Evolutionary conservation across 2,329 filamentous ascomycete genomes (phyloP), one percentile per base, ranked within the genome.

Genomic region (Pezicula rhizophila): DNA sequence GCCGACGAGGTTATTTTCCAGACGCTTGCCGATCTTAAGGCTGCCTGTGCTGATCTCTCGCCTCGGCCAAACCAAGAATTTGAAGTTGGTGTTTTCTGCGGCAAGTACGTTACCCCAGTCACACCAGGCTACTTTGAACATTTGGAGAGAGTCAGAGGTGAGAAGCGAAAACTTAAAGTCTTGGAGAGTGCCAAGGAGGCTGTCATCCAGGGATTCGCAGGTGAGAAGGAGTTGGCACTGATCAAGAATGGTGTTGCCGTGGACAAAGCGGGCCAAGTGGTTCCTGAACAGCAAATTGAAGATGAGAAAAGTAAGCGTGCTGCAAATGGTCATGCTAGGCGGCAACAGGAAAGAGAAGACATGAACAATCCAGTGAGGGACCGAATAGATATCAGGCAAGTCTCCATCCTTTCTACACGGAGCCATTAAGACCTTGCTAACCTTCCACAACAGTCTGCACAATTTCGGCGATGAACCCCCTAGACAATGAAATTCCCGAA

Each of bases 51-150:
- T 2, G 83, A 89, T 57, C 78, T 88, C 4, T 83, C 81, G 52
- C 77, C 82, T 45, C 70, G 77, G 48, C 69, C 78, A 59, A 74
- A 74, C 8, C 72, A 78, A 54, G 74, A 84, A 48, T 96, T 96
- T 57, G 92, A 97, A 64, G 83, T 95, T 2, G 91, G 92, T 47
- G 91, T 96, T 8, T 96, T 97, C 71, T 89, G 84, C 62, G 92
- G 92, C 41, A 81, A 83, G 55, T 96, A 96, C 67, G 76, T 88
- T 52, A 96, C 92, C 0, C 81, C 82, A 0, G 86, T 96, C 2
- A 79, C 85, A 1, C 77, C 83, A 6, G 83, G 79, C 34, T 96
- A 96, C 70, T 93, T 96, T 58, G 81, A 88, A 56, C 87, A 89
- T 60, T 74, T 95, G 5, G 84, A 88, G 67, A 72, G 77, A 50